Conservation (phyloP, 805 yeast species). For the Candida coquimbonensis region DNA sequence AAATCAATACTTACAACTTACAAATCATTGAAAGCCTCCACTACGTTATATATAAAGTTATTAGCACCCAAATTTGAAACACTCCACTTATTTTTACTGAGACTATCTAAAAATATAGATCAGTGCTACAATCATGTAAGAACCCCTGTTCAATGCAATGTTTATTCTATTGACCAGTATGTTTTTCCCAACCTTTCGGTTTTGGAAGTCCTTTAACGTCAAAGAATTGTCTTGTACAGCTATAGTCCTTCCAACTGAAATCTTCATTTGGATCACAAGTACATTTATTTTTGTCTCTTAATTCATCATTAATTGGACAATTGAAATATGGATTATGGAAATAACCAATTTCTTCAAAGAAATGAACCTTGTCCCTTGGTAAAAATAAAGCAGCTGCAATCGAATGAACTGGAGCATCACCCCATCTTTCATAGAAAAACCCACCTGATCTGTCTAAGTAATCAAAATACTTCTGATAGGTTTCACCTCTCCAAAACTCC, state of each 20-base stretch:
- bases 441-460: slow-evolving; percentile 65
- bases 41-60: no score
- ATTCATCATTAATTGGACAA: slow-evolving; percentile 63
- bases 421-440: slow-evolving; percentile 86
- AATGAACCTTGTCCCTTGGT: slow-evolving; percentile 63
- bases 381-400: slow-evolving; percentile 78
- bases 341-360: slow-evolving; percentile 82
- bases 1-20: no score
- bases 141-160: neutral
- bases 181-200: slow-evolving; percentile 67
- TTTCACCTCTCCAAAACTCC: slow-evolving; percentile 55
- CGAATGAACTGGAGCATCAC: slow-evolving; percentile 90
- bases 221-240: slow-evolving; percentile 63
- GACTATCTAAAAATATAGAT: no score
- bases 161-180: slow-evolving; percentile 27
- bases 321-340: slow-evolving; percentile 75
- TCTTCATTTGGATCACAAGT: slow-evolving; percentile 63
- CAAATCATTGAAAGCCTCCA: no score
- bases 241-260: slow-evolving; percentile 69
- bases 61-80: no score
- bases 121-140: neutral
- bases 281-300: slow-evolving; percentile 60
- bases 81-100: no score
- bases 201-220: slow-evolving; percentile 47
- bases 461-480: slow-evolving; percentile 55